A percentile compares a stretch with the other conserved stretches of the same genome.
Conservation (phyloP, 495 filamentous ascomycete species). For the Xylaria telfairii region DNA sequence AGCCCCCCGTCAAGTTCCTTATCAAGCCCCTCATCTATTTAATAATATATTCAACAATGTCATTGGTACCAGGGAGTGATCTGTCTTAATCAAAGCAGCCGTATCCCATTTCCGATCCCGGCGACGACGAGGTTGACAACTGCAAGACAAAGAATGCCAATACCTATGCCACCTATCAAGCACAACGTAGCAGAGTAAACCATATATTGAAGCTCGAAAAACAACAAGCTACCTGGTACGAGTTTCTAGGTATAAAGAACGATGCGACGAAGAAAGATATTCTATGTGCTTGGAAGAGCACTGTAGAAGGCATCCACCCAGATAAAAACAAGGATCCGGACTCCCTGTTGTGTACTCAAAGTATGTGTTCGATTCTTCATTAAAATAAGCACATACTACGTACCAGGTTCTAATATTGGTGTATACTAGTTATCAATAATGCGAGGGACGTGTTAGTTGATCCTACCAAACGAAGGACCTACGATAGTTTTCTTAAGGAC, state of each 20-base stretch:
- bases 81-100: no score
- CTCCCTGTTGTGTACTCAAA: not conserved
- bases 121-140: no score
- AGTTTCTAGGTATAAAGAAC: not conserved
- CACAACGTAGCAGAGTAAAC: conserved; percentile 1
- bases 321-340: conserved; percentile 4
- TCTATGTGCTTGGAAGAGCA: not conserved
- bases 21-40: no score
- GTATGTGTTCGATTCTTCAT: not conserved
- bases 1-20: no score
- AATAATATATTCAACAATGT: no score
- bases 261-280: not conserved
- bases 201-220: not conserved
- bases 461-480: not conserved
- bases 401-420: not conserved
- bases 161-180: no score
- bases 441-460: not conserved
- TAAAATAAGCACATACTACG: no score
- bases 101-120: no score
- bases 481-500: not conserved
- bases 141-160: no score
- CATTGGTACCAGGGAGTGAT: no score
- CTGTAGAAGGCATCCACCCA: not conserved
- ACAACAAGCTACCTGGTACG: not conserved
- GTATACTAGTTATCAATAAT: not conserved